Conservation (phyloP, 1,284 basidiomycete species). For the Cronartium quercuum region DNA sequence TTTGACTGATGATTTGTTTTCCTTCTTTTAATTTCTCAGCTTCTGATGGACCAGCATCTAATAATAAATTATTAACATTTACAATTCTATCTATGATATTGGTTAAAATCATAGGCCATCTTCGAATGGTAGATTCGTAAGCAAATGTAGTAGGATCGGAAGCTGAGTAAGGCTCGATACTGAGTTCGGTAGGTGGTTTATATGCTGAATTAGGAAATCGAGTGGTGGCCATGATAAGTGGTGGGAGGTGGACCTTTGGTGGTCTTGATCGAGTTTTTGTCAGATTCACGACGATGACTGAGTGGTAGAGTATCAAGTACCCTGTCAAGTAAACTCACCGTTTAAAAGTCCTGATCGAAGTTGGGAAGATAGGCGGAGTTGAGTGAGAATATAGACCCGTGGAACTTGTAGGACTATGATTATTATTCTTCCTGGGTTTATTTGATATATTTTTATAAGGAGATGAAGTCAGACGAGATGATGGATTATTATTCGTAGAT, state of each 20-base stretch:
- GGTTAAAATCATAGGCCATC: constrained; percentile 88
- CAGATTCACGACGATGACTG: too few species aligned
- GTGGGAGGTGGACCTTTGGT: neutral
- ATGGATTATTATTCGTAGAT: too few species aligned
- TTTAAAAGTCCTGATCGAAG: too few species aligned
- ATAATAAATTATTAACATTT: constrained; percentile 47
- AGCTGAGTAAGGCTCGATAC: constrained; percentile 17
- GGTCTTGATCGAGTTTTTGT: too few species aligned
- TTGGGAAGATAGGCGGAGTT: too few species aligned
- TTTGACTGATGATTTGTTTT: constrained; percentile 68
- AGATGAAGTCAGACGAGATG: too few species aligned
- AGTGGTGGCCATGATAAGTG: constrained; percentile 28
- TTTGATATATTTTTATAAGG: too few species aligned
- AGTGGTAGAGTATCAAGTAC: too few species aligned
- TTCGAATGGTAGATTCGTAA: constrained; percentile 58
- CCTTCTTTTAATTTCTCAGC: constrained; percentile 58
- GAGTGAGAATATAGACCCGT: too few species aligned
- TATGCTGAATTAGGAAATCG: constrained; percentile 33
- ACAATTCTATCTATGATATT: constrained; percentile 64
- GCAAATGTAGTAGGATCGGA: constrained; percentile 49
- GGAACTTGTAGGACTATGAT: too few species aligned
- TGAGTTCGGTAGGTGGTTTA: neutral
- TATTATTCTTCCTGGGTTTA: too few species aligned
- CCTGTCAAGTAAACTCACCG: too few species aligned
- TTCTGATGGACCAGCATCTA: constrained; percentile 45